Evolutionary conservation across 2,329 filamentous ascomycete genomes (phyloP), one percentile per base, ranked within the genome.

Genomic region (Fusarium ambrosium): DNA sequence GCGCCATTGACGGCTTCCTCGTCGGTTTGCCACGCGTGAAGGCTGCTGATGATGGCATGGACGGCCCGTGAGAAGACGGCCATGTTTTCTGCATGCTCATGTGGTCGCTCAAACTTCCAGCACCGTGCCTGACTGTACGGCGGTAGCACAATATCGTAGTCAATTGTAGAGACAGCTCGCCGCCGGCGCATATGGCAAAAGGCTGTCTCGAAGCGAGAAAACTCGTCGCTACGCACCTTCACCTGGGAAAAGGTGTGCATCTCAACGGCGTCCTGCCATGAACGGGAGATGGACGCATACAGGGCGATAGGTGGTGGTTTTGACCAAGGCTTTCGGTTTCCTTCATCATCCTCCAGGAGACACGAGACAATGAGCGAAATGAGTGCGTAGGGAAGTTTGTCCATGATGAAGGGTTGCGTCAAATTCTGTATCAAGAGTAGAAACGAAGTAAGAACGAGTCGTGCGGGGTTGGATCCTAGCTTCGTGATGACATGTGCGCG

Each of bases 81-180:
- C 24, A 41, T 56, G 22, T 64, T 64, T 64, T 64, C 45, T 22
- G 20, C 22, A 56, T 64, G 62, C 62, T 64, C 62, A 20, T n/a
- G 34, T 51, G 62, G 62, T 20, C 48, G 45, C 62, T 64, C 62
- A 64, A 64, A 53, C 62, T 64, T 64, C 62, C 62, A 64, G 62
- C 45, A 64, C 34, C 62, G 48, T 10, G 45, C 45, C 8, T 20
- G 20, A 29, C 62, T 64, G 43, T 64, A 64, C 45, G 34, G 5
- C 24, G 62, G 62, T n/a, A 64, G 48, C 45, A 64, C 45, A 18
- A 64, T 64, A 1, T 64, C 45, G 36, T 64, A 56, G 41, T 45
- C 10, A 13, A 45, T 45, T 13, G 20, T 45, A 45, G 41, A 45
- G 41, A 45, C 41, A 22, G n/a, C 41, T 45, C 10, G 41, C 41